A percentile compares a stretch with the other conserved stretches of the same genome.
Evolutionary conservation across 192 early-diverging fungal species (phyloP).

Genomic region (Glomus cerebriforme): DNA sequence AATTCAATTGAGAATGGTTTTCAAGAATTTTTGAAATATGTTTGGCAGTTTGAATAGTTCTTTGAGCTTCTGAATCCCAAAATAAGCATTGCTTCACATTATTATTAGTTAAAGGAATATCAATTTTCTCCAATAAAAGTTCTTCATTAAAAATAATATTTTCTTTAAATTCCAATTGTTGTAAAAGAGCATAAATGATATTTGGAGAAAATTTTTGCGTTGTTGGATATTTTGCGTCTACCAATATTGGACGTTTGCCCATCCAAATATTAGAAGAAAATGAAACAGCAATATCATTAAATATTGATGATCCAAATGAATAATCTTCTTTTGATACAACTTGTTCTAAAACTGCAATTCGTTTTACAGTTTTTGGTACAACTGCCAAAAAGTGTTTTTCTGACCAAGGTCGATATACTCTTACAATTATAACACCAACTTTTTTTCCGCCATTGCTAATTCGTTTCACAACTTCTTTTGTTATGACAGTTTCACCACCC

Average conservation of each 20-base stretch:
- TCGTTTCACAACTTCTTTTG: conserved; percentile 53
- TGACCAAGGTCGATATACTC: conserved; percentile 86
- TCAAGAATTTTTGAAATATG: conserved; percentile 51
- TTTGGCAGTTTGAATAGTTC: conserved; percentile 53
- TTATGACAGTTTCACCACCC: conserved; percentile 58
- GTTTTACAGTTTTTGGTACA: conserved; percentile 68
- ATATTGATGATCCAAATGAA: conserved; percentile 51
- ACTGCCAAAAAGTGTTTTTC: conserved; percentile 66
- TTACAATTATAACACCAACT: conserved; percentile 76
- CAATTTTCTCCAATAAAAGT: conserved; percentile 34
- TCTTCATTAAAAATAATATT: conserved; percentile 34
- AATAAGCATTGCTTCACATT: conserved; percentile 53
- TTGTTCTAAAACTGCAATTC: conserved; percentile 76
- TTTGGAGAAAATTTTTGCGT: conserved; percentile 35
- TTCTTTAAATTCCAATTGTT: conserved; percentile 28
- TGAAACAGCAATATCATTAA: conserved; percentile 73
- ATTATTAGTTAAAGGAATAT: conserved; percentile 32
- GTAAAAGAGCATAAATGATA: conserved; percentile 42
- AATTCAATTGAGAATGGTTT: conserved; percentile 37
- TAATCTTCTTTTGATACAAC: conserved; percentile 37
- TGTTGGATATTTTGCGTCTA: conserved; percentile 45
- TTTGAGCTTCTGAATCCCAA: conserved; percentile 56
- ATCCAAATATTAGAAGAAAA: conserved; percentile 56
- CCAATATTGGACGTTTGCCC: conserved; percentile 45
- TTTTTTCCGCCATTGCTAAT: conserved; percentile 32